A percentile compares a stretch with the other conserved stretches of the same genome.
These are phyloP conservation scores for Pichia paraexigua DNA, from an alignment of 805 yeast species.

Conservation along the genomic window DNA sequence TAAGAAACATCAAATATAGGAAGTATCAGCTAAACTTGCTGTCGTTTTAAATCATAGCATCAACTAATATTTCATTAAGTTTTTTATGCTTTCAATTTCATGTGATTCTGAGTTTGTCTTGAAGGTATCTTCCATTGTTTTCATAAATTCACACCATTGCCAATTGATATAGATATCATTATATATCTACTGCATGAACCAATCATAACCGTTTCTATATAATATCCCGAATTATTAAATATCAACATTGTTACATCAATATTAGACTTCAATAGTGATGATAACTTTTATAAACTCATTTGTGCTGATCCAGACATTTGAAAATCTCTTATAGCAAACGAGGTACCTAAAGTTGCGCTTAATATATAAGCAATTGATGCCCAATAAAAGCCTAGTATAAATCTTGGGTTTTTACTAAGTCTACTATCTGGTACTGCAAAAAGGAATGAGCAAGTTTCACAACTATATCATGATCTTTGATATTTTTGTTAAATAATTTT, in stretches of 20 bases:
- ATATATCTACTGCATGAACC: slow-evolving; percentile 43
- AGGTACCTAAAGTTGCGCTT: slow-evolving; percentile 43
- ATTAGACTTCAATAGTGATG: slow-evolving; percentile 34
- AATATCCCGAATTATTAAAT: slow-evolving; percentile 44
- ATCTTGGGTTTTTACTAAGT: slow-evolving; percentile 26
- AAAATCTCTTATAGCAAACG: slow-evolving; percentile 36
- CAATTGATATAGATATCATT: slow-evolving; percentile 42
- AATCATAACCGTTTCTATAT: slow-evolving; percentile 41
- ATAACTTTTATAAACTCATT: slow-evolving; percentile 45
- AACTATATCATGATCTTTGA: slow-evolving; percentile 34
- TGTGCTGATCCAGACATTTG: slow-evolving; percentile 39
- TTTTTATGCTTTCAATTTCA: slow-evolving; percentile 31
- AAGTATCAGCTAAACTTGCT: slow-evolving; percentile 41
- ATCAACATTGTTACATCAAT: slow-evolving; percentile 36
- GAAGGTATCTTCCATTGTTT: slow-evolving; percentile 53
- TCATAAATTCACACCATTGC: slow-evolving; percentile 63
- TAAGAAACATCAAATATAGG: slow-evolving; percentile 55
- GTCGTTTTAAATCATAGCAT: slow-evolving; percentile 26
- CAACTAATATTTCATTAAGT: slow-evolving; percentile 28
- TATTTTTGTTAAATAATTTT: slow-evolving; percentile 27
- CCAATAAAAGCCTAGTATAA: slow-evolving; percentile 35
- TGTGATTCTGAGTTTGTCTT: slow-evolving; percentile 27
- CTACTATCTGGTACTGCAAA: slow-evolving; percentile 35
- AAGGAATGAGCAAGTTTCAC: slow-evolving; percentile 41
- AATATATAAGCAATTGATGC: slow-evolving; percentile 47